A percentile compares a stretch with the other conserved stretches of the same genome.
Evolutionary conservation across 176 grass and related monocot species (phyloP).

Genomic region (Avena eriantha): DNA sequence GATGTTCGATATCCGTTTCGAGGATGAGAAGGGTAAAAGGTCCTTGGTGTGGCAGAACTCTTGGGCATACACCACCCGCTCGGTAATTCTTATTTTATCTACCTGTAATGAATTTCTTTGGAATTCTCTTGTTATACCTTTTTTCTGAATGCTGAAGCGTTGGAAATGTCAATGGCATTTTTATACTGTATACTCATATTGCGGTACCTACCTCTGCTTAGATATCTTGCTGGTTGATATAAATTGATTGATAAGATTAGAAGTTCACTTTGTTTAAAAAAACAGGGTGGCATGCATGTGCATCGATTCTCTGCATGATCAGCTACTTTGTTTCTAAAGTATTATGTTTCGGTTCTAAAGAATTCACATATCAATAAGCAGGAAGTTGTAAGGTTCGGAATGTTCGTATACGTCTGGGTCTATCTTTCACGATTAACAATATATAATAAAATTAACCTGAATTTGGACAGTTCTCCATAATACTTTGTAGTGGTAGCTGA

Average conservation of each 20-base stretch:
- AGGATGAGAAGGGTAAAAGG: slow-evolving; percentile 78
- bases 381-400: neutral
- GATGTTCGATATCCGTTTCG: slow-evolving; percentile 92
- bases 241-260: neutral
- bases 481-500: neutral
- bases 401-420: neutral
- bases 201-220: slow-evolving; percentile 2
- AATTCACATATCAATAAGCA: neutral
- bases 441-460: neutral
- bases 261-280: neutral
- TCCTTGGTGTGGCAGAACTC: slow-evolving; percentile 97
- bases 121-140: neutral
- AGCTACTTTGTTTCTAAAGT: neutral
- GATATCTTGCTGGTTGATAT: neutral
- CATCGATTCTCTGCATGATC: neutral
- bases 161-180: neutral
- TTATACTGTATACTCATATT: neutral
- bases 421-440: neutral
- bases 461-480: neutral
- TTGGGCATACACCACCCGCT: slow-evolving; percentile 92
- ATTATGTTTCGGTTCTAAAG: neutral
- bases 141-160: neutral
- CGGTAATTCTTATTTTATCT: slow-evolving; percentile 59
- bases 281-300: neutral
- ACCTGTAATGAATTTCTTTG: neutral